Conservation (phyloP, 257 asterid genomes). For the Agastache rugosa region DNA sequence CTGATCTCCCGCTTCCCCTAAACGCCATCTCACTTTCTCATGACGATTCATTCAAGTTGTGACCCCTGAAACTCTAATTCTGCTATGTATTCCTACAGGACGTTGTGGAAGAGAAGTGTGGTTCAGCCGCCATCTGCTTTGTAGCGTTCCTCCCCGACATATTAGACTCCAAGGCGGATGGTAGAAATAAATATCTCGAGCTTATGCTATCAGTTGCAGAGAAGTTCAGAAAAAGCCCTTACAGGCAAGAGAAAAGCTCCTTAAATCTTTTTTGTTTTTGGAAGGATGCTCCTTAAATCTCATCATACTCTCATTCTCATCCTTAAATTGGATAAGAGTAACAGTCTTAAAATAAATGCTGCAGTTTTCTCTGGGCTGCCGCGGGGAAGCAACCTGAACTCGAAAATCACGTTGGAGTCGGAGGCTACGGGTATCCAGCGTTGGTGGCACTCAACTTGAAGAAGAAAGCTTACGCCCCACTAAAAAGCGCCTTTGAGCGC, state of each 20-base stretch:
- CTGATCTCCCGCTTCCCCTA: background rate
- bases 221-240: slow-evolving; percentile 80
- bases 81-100: slow-evolving; percentile 51
- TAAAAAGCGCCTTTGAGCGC: slow-evolving; percentile 78
- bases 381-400: slow-evolving; percentile 92
- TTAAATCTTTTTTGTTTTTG: no score
- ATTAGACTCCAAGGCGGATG: slow-evolving; percentile 93
- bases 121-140: slow-evolving; percentile 90
- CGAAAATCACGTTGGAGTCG: slow-evolving; percentile 86
- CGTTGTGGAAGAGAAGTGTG: slow-evolving; percentile 90
- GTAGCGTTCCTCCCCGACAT: slow-evolving; percentile 92
- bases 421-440: slow-evolving; percentile 98
- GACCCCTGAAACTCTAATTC: slow-evolving; percentile 16
- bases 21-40: background rate
- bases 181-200: slow-evolving; percentile 83
- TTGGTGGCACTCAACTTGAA: slow-evolving; percentile 81
- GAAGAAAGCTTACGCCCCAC: slow-evolving; percentile 85
- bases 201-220: slow-evolving; percentile 79
- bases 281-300: background rate
- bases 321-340: slow-evolving; percentile 12
- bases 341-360: slow-evolving; percentile 17
- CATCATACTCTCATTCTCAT: slow-evolving; percentile 18
- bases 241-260: slow-evolving; percentile 61
- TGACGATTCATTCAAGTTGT: background rate
- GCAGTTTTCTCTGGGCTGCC: slow-evolving; percentile 92